Evolutionary conservation across 192 early-diverging fungal species (phyloP).

Genomic region (Physocladia obscura): DNA sequence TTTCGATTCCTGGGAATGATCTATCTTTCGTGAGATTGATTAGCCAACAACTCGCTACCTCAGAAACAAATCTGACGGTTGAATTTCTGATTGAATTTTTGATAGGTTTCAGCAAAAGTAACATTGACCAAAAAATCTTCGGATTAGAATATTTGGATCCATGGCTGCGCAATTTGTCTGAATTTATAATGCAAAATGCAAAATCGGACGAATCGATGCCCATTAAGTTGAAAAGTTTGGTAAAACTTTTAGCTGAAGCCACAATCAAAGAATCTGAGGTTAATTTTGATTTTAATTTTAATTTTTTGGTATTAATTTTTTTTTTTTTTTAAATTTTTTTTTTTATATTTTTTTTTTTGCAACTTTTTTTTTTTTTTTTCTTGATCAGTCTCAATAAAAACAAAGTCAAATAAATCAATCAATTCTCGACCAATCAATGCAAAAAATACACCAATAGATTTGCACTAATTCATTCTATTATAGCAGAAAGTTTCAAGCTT

Average conservation of each 20-base stretch:
- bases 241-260: slow-evolving; percentile 76
- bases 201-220: neutral
- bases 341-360: slow-evolving; percentile 20
- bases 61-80: slow-evolving; percentile 76
- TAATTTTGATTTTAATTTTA: no score
- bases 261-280: slow-evolving; percentile 79
- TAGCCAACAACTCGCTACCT: slow-evolving; percentile 74
- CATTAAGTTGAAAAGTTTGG: slow-evolving; percentile 68
- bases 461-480: no score
- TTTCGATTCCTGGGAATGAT: slow-evolving; percentile 79
- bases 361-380: slow-evolving; percentile 80
- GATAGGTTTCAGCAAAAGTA: slow-evolving; percentile 74
- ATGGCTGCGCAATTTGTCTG: slow-evolving; percentile 79
- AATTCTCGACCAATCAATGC: no score
- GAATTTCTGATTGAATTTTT: slow-evolving; percentile 87
- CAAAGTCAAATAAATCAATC: no score
- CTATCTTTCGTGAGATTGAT: slow-evolving; percentile 78
- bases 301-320: no score
- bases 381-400: no score
- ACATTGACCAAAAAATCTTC: slow-evolving; percentile 68
- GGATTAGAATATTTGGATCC: slow-evolving; percentile 88
- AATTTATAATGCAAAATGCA: neutral
- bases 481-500: no score
- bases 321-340: slow-evolving; percentile 16
- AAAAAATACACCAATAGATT: no score